These are phyloP conservation scores for Esteya vermicola DNA, from an alignment of 2,329 filamentous ascomycete genomes.

Conservation along the genomic window DNA sequence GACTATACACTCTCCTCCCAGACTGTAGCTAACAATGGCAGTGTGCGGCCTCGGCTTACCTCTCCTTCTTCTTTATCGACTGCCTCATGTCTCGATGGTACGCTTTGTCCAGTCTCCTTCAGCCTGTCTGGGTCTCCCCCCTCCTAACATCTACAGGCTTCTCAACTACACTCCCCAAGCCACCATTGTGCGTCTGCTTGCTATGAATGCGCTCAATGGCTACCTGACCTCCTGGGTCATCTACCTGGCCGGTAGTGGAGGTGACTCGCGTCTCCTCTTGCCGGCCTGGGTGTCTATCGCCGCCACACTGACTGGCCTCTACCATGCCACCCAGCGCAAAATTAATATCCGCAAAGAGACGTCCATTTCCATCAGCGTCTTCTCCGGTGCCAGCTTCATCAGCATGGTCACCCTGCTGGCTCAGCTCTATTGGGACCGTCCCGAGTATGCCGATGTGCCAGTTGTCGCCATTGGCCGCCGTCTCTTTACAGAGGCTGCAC, in stretches of 20 bases:
- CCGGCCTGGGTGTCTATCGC: slow-evolving; percentile 69
- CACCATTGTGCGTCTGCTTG: slow-evolving; percentile 65
- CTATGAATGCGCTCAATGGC: slow-evolving; percentile 59
- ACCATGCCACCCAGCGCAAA: slow-evolving; percentile 64
- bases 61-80: slow-evolving; percentile 73
- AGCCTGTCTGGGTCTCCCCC: not conserved
- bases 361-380: slow-evolving; percentile 61
- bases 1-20: too few relatives aligned
- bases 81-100: slow-evolving; percentile 75
- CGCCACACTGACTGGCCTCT: slow-evolving; percentile 57
- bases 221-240: slow-evolving; percentile 62
- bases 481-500: slow-evolving; percentile 5
- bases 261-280: slow-evolving; percentile 55
- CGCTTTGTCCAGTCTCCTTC: slow-evolving; percentile 10
- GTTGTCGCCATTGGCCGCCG: slow-evolving; percentile 28
- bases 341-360: slow-evolving; percentile 72
- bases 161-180: slow-evolving; percentile 72
- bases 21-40: slow-evolving; percentile 18
- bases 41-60: slow-evolving; percentile 64
- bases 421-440: slow-evolving; percentile 49
- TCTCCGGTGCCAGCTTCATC: slow-evolving; percentile 62
- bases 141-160: slow-evolving; percentile 40
- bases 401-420: slow-evolving; percentile 57
- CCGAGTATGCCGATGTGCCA: slow-evolving; percentile 47
- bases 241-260: slow-evolving; percentile 53